phyloP scores from a whole-genome alignment of 768 basidiomycete species.

The Lentinula lateritia region DNA sequence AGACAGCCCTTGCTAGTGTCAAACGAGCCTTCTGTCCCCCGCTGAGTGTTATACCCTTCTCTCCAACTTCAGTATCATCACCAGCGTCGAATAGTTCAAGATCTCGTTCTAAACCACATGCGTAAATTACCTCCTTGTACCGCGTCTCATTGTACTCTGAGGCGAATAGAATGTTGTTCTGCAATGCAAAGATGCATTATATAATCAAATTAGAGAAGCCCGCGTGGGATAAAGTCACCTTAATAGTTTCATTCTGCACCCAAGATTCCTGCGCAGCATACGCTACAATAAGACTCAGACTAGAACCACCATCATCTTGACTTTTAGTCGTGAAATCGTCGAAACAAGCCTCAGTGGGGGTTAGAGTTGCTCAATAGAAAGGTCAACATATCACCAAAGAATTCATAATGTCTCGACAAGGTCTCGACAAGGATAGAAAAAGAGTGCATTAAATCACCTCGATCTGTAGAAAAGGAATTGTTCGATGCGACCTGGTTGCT shows the following conservation, averaged over 20 bases:
- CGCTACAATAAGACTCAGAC: too few species aligned
- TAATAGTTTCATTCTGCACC: constrained; percentile 78
- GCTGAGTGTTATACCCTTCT: constrained; percentile 58
- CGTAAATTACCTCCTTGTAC: constrained; percentile 71
- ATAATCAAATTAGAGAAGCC: too few species aligned
- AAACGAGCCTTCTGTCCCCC: constrained; percentile 39
- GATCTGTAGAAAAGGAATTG: too few species aligned
- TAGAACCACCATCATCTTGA: too few species aligned
- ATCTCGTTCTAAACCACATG: constrained; percentile 73
- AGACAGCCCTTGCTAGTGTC: constrained; percentile 39
- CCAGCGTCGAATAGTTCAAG: constrained; percentile 64
- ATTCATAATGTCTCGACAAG: too few species aligned
- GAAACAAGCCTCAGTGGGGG: too few species aligned
- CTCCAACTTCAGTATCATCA: constrained; percentile 41
- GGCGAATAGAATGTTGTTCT: constrained; percentile 76
- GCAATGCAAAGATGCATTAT: neutral
- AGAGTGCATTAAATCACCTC: too few species aligned
- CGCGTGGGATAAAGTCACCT: constrained; percentile 23
- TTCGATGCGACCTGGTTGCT: too few species aligned
- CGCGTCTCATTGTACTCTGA: constrained; percentile 66
- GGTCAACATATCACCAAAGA: too few species aligned
- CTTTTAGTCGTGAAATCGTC: too few species aligned
- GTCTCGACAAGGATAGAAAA: too few species aligned
- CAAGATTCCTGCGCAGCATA: constrained; percentile 84
- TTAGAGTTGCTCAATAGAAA: too few species aligned